Conservation (phyloP, 208 protist species). For the Vickermania spadyakhi region DNA sequence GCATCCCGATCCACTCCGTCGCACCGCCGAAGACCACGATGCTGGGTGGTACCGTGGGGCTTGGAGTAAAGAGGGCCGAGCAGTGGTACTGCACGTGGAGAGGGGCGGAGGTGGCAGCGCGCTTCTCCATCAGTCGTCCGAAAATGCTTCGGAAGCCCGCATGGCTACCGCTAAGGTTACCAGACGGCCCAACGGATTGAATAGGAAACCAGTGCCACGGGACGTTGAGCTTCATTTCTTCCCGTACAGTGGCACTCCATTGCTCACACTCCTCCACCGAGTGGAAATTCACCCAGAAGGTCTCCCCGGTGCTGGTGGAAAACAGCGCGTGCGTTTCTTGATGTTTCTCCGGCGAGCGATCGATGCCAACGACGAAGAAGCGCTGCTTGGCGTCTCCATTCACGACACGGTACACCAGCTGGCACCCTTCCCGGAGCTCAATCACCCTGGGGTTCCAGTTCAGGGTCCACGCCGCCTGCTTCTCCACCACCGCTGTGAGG, state of each 20-base stretch:
- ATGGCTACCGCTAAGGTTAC: neutral
- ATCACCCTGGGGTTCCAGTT: conserved; percentile 50
- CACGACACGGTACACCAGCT: conserved; percentile 36
- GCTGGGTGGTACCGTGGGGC: neutral
- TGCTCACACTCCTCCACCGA: conserved; percentile 25
- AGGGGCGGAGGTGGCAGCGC: conserved; percentile 8
- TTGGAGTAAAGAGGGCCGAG: conserved; percentile 6
- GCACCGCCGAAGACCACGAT: conserved; percentile 41
- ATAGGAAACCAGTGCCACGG: conserved; percentile 51
- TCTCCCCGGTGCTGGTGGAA: conserved; percentile 37
- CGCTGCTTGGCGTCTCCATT: conserved; percentile 13
- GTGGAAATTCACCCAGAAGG: conserved; percentile 61
- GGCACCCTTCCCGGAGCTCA: conserved; percentile 35
- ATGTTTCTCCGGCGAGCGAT: conserved; percentile 16
- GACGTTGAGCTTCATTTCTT: conserved; percentile 16
- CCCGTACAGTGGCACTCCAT: conserved; percentile 29
- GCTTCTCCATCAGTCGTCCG: conserved; percentile 10
- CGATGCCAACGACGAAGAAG: conserved; percentile 36
- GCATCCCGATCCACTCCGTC: conserved; percentile 4
- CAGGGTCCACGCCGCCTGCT: conserved; percentile 52
- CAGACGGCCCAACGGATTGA: neutral
- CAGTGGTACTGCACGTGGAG: conserved; percentile 50
- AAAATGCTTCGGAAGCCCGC: neutral
- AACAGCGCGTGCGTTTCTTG: conserved; percentile 31
- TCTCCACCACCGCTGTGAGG: conserved; percentile 36